These are phyloP conservation scores for Cinnamomum micranthum DNA, from an alignment of 164 flowering plant genomes.

Conservation along the genomic window DNA sequence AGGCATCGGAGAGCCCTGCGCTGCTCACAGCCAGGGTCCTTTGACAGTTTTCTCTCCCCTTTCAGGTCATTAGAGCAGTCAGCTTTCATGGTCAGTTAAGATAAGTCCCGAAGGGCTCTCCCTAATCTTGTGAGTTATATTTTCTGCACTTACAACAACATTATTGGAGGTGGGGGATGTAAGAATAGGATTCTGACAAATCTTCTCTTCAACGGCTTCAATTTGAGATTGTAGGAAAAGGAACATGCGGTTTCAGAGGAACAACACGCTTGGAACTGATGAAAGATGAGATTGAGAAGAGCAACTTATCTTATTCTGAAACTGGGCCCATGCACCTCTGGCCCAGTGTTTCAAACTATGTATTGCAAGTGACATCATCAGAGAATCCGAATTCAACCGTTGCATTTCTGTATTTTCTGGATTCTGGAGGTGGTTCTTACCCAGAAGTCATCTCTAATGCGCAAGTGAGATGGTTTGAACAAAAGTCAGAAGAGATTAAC, in stretches of 20 bases:
- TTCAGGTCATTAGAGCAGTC: too few species aligned
- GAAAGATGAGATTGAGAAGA: constrained; percentile 44
- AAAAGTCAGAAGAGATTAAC: constrained; percentile 53
- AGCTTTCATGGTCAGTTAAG: too few species aligned
- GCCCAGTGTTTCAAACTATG: constrained; percentile 92
- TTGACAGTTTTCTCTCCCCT: too few species aligned
- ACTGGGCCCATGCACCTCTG: constrained; percentile 69
- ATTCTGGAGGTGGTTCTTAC: constrained; percentile 93
- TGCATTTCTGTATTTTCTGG: constrained; percentile 67
- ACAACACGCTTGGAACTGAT: constrained; percentile 62
- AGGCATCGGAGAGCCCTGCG: too few species aligned
- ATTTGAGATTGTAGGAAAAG: constrained; percentile 29
- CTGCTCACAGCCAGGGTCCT: too few species aligned
- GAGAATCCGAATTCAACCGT: constrained; percentile 30
- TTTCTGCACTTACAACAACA: too few species aligned
- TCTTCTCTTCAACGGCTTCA: not conserved
- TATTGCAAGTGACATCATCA: constrained; percentile 48
- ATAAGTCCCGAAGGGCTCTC: too few species aligned
- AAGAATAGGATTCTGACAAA: too few species aligned
- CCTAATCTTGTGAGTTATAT: too few species aligned
- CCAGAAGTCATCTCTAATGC: constrained; percentile 79
- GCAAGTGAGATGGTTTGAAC: constrained; percentile 73
- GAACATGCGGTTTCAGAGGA: constrained; percentile 57
- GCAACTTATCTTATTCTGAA: constrained; percentile 41
- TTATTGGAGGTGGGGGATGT: not conserved